Percentiles rank a stretch among this genome's conserved stretches.
phyloP scores from a whole-genome alignment of 2,329 filamentous ascomycete species.

The Talaromyces funiculosus region DNA sequence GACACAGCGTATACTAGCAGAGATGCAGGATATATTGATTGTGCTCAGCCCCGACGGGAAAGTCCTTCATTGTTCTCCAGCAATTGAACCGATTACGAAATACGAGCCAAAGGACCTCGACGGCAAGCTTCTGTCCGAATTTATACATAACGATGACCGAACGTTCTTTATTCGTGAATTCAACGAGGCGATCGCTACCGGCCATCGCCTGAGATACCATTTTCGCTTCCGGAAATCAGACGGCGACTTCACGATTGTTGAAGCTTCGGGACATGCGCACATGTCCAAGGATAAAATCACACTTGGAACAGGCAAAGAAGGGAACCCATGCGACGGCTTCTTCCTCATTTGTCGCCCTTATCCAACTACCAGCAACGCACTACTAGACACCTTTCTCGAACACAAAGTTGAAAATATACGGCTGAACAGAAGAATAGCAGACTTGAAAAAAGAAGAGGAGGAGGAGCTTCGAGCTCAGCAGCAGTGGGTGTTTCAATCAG shows the following conservation, averaged over 20 bases:
- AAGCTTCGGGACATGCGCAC: slow-evolving; percentile 89
- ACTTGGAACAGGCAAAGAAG: slow-evolving; percentile 58
- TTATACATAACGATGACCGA: slow-evolving; percentile 80
- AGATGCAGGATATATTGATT: slow-evolving; percentile 81
- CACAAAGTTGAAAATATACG: slow-evolving; percentile 96
- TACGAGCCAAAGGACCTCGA: slow-evolving; percentile 65
- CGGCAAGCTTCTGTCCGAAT: slow-evolving; percentile 70
- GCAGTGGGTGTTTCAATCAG: slow-evolving; percentile 11
- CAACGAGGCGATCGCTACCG: slow-evolving; percentile 79
- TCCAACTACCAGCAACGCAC: slow-evolving; percentile 75
- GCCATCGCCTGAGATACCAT: slow-evolving; percentile 75
- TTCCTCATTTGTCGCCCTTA: slow-evolving; percentile 92
- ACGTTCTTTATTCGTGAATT: slow-evolving; percentile 79
- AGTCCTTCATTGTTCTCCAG: slow-evolving; percentile 81
- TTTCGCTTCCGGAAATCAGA: slow-evolving; percentile 76
- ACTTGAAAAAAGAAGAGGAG: slow-evolving; percentile 77
- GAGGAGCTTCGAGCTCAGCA: slow-evolving; percentile 51
- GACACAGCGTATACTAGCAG: slow-evolving; percentile 83
- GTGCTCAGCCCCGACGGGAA: slow-evolving; percentile 80
- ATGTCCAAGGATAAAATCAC: slow-evolving; percentile 62
- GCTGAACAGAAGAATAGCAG: slow-evolving; percentile 73
- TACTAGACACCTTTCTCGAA: slow-evolving; percentile 89
- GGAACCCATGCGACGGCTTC: slow-evolving; percentile 75
- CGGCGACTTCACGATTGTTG: slow-evolving; percentile 71
- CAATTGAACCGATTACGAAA: slow-evolving; percentile 67